phyloP scores from a whole-genome alignment of 2,329 filamentous ascomycete genomes.

The Diaporthe longicolla region DNA sequence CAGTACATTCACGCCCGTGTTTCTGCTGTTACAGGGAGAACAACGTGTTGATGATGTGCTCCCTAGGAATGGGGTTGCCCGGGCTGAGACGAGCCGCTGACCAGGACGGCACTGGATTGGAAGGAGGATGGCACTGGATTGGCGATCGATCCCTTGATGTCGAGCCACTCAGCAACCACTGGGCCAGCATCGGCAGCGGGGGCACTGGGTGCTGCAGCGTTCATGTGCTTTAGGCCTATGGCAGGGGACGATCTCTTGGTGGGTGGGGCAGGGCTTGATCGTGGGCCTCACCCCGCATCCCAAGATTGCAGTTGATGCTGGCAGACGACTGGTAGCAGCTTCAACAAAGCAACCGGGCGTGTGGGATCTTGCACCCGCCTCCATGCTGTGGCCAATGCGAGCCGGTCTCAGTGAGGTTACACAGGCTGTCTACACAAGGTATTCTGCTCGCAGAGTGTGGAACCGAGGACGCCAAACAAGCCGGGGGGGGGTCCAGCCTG shows the following conservation, averaged over 20 bases:
- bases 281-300: constrained; percentile 39
- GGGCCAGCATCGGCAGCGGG: constrained; percentile 38
- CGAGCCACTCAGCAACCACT: constrained; percentile 34
- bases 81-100: constrained; percentile 23
- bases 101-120: neutral
- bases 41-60: neutral
- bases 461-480: constrained; percentile 25
- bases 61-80: neutral
- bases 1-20: neutral
- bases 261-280: constrained; percentile 39
- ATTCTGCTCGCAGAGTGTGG: constrained; percentile 35
- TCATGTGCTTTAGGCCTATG: constrained; percentile 35
- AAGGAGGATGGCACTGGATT: constrained; percentile 25
- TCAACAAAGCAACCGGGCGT: constrained; percentile 31
- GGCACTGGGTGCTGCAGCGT: constrained; percentile 36
- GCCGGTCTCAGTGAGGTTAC: constrained; percentile 28
- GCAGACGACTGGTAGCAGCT: constrained; percentile 26
- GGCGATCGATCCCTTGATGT: constrained; percentile 31
- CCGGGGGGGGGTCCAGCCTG: constrained; percentile 16
- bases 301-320: constrained; percentile 30
- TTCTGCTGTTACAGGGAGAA: neutral
- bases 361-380: constrained; percentile 6
- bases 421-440: constrained; percentile 29
- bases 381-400: constrained; percentile 32
- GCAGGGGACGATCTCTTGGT: constrained; percentile 24